Evolutionary conservation across 106 monocot species (phyloP).

Genomic region (Alisma plantagoaquatica): DNA sequence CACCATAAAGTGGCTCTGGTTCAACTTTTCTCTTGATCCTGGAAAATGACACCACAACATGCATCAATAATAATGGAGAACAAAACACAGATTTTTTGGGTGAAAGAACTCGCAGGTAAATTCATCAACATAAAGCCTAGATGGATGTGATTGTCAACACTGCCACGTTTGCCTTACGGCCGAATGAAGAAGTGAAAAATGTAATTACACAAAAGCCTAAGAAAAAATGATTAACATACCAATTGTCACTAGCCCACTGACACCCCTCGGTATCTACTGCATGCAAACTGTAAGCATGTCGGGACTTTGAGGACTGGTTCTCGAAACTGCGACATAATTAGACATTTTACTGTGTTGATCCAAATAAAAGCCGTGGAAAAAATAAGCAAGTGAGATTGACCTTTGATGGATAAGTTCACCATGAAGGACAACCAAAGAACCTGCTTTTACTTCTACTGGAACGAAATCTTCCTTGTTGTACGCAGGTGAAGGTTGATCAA

Average conservation of each 20-base stretch:
- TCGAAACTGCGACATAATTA: conserved; percentile 46
- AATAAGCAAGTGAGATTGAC: conserved; percentile 22
- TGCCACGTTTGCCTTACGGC: too few relatives aligned
- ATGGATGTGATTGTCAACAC: too few relatives aligned
- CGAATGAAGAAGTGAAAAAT: too few relatives aligned
- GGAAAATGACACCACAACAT: conserved; percentile 3
- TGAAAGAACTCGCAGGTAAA: too few relatives aligned
- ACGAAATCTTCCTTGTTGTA: conserved; percentile 74
- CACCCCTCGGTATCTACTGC: conserved; percentile 71
- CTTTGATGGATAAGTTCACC: conserved; percentile 94
- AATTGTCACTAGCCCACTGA: conserved; percentile 67
- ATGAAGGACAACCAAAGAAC: conserved; percentile 89
- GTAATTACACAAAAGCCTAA: too few relatives aligned
- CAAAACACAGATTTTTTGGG: neutral
- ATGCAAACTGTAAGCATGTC: conserved; percentile 89
- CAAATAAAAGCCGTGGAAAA: neutral
- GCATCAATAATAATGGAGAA: neutral
- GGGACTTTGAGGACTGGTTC: conserved; percentile 66
- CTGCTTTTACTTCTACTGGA: conserved; percentile 80
- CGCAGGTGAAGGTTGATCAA: conserved; percentile 60
- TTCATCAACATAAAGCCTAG: too few relatives aligned
- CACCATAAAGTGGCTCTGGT: conserved; percentile 78
- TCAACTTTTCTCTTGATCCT: conserved; percentile 68
- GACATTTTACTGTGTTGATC: neutral
- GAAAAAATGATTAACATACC: conserved; percentile 67